A percentile compares a stretch with the other conserved stretches of the same genome.
phyloP scores from a whole-genome alignment of 2,329 filamentous ascomycete species.

The Pseudonectria foliicola region DNA sequence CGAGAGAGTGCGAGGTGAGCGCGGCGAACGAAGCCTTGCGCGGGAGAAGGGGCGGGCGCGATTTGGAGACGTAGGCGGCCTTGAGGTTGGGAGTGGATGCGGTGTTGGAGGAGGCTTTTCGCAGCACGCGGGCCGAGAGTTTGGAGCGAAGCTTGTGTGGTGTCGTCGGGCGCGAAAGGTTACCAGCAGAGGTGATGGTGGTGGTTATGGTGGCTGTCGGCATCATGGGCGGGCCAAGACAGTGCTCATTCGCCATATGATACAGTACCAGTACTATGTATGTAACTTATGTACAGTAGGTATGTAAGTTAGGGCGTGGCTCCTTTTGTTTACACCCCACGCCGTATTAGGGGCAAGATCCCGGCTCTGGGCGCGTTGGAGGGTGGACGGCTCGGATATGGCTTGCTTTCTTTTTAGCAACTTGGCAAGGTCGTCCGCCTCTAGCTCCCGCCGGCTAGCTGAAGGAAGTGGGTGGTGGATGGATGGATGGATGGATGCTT shows the following conservation, averaged over 20 bases:
- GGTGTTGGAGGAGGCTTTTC: slow-evolving; percentile 39
- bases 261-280: slow-evolving; percentile 16
- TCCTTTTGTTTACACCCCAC: slow-evolving; percentile 25
- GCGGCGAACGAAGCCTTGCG: slow-evolving; percentile 68
- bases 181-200: slow-evolving; percentile 8
- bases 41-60: slow-evolving; percentile 44
- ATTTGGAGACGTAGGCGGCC: slow-evolving; percentile 42
- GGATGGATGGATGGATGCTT: slow-evolving; percentile 4
- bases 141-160: slow-evolving; percentile 10
- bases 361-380: slow-evolving; percentile 8
- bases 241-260: no score
- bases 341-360: slow-evolving; percentile 20
- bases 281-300: slow-evolving; percentile 14
- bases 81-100: slow-evolving; percentile 55
- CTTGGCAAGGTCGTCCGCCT: not conserved
- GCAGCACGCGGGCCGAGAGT: slow-evolving; percentile 31
- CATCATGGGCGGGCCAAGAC: slow-evolving; percentile 18
- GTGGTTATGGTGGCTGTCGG: slow-evolving; percentile 17
- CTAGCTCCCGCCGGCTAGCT: slow-evolving; percentile 8
- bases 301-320: slow-evolving; percentile 19
- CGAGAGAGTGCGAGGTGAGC: slow-evolving; percentile 56
- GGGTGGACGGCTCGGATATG: not conserved
- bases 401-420: not conserved
- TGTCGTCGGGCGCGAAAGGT: slow-evolving; percentile 1
- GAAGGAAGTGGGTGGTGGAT: slow-evolving; percentile 1